Conservation (phyloP, 768 basidiomycete genomes). For the Pisolithus tinctorius region DNA sequence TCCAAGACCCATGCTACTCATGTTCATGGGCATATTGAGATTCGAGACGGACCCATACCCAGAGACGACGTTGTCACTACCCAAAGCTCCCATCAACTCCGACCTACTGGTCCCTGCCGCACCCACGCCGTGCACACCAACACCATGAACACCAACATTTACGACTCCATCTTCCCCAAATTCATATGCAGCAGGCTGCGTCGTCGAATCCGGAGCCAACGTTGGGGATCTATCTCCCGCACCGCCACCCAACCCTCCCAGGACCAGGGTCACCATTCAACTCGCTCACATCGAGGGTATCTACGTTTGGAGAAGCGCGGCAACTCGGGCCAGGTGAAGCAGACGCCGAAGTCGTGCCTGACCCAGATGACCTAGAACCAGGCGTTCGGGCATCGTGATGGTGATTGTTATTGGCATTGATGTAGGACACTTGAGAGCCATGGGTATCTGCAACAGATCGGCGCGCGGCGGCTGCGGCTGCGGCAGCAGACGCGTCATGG, state of each 20-base stretch:
- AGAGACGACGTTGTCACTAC: constrained; percentile 4
- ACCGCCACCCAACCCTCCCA: too few species aligned
- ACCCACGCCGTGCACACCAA: too few species aligned
- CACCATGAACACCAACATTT: too few species aligned
- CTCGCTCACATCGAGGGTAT: constrained; percentile 12
- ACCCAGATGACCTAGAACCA: too few species aligned
- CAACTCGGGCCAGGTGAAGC: constrained; percentile 71
- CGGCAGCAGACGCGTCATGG: constrained; percentile 57
- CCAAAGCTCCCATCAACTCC: constrained; percentile 45
- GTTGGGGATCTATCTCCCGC: constrained; percentile 42
- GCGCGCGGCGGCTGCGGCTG: constrained; percentile 60
- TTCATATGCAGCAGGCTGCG: constrained; percentile 43
- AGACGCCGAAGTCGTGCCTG: constrained; percentile 31
- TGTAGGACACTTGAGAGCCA: too few species aligned
- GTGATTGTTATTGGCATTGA: too few species aligned
- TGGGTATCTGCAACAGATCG: constrained; percentile 34
- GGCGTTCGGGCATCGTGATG: too few species aligned
- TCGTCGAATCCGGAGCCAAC: constrained; percentile 64
- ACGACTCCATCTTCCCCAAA: constrained; percentile 34
- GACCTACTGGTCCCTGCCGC: constrained; percentile 31
- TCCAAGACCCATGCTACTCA: too few species aligned
- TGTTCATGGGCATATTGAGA: too few species aligned
- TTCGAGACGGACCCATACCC: too few species aligned
- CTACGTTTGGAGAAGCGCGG: constrained; percentile 59
- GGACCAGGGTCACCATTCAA: too few species aligned